Evolutionary conservation across 371 early-diverging fungal species (phyloP).

Genomic region (Nematocida minor): DNA sequence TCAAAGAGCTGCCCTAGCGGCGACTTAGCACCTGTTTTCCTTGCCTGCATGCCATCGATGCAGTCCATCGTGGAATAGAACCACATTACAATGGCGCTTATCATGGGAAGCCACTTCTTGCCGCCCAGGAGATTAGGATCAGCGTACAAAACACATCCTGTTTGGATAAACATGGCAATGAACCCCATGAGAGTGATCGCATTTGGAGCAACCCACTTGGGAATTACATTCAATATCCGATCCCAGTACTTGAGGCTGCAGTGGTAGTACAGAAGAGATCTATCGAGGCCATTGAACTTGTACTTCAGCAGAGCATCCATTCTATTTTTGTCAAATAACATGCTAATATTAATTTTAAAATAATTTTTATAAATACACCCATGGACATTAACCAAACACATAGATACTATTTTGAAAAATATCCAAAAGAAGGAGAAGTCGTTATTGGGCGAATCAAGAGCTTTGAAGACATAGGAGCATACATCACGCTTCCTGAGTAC

Average conservation of each 20-base stretch:
- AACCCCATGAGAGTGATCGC: conserved; percentile 86
- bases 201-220: conserved; percentile 86
- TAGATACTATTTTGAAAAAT: conserved; percentile 70
- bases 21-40: conserved; percentile 79
- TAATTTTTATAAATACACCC: conserved; percentile 19
- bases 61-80: conserved; percentile 90
- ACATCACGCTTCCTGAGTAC: conserved; percentile 80
- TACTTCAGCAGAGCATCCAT: conserved; percentile 70
- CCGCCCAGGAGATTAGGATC: conserved; percentile 71
- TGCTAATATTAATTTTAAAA: conserved; percentile 3
- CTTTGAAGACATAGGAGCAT: conserved; percentile 90
- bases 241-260: conserved; percentile 79
- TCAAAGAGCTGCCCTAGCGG: conserved; percentile 85
- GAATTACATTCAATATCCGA: conserved; percentile 75
- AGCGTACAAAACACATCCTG: conserved; percentile 66
- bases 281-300: conserved; percentile 74
- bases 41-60: conserved; percentile 93
- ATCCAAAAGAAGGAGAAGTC: conserved; percentile 89
- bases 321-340: not conserved
- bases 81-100: conserved; percentile 70
- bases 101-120: conserved; percentile 76
- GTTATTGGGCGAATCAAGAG: conserved; percentile 94
- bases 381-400: conserved; percentile 48
- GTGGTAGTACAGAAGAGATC: conserved; percentile 74
- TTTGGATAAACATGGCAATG: conserved; percentile 47